These are phyloP conservation scores for Malassezia equina DNA, from an alignment of 1,284 basidiomycete genomes.

Conservation along the genomic window DNA sequence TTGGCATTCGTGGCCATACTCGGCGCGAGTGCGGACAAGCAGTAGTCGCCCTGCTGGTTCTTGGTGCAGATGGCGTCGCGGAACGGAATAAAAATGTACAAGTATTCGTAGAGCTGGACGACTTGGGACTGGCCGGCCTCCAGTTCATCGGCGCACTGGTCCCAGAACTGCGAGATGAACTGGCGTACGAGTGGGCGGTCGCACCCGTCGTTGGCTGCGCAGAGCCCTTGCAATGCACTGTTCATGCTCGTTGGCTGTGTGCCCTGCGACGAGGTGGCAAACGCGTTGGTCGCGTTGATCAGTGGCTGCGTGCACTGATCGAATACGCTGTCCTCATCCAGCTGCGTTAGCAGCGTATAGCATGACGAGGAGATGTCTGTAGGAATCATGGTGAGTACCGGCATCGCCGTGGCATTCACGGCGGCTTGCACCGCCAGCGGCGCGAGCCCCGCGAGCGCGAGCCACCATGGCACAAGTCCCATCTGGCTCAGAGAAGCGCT, in stretches of 20 bases:
- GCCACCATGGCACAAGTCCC: not conserved
- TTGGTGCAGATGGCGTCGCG: constrained; percentile 14
- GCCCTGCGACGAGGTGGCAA: not conserved
- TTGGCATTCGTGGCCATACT: not conserved
- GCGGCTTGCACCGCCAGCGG: constrained; percentile 3
- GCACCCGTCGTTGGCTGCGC: constrained; percentile 1
- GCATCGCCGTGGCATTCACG: not conserved
- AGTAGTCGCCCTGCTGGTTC: constrained; percentile 4
- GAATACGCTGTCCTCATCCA: constrained; percentile 12
- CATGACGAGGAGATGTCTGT: constrained; percentile 5
- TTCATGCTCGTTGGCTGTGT: not conserved
- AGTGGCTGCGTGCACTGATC: constrained; percentile 14
- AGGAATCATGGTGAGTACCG: constrained; percentile 3
- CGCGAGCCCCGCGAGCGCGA: not conserved
- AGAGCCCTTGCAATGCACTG: constrained; percentile 4
- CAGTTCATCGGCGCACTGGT: constrained; percentile 11
- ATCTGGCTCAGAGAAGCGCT: no score
- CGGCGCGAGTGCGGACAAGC: constrained; percentile 3
- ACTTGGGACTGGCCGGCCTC: constrained; percentile 4
- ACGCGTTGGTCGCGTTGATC: constrained; percentile 7
- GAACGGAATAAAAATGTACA: constrained; percentile 18
- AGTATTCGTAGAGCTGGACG: constrained; percentile 13
- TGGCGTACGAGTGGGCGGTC: constrained; percentile 13
- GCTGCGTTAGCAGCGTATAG: constrained; percentile 7
- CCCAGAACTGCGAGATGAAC: constrained; percentile 15